A percentile compares a stretch with the other conserved stretches of the same genome.
Evolutionary conservation across 2,329 filamentous ascomycete genomes (phyloP).

Genomic region (Orbilia brochopaga): DNA sequence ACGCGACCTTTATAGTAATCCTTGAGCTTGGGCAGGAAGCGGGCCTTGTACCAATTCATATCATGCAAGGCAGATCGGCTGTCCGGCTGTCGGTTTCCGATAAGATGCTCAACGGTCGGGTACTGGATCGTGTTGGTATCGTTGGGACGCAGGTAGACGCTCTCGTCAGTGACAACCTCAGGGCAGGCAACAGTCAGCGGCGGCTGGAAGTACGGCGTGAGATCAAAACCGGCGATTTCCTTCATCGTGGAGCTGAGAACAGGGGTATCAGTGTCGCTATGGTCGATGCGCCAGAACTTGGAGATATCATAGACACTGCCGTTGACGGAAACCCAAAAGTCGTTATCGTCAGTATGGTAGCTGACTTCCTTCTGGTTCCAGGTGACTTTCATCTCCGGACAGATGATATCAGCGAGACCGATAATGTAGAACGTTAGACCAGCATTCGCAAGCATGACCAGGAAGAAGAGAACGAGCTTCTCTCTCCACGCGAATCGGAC

Average conservation of each 20-base stretch:
- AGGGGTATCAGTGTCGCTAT: slow-evolving; percentile 75
- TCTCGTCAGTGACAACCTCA: slow-evolving; percentile 69
- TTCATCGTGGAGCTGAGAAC: slow-evolving; percentile 70
- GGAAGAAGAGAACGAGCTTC: slow-evolving; percentile 79
- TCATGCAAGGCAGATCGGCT: slow-evolving; percentile 66
- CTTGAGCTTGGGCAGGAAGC: slow-evolving; percentile 78
- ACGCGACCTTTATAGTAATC: slow-evolving; percentile 87
- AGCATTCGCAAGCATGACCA: slow-evolving; percentile 83
- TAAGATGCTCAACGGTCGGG: slow-evolving; percentile 69
- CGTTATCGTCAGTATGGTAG: slow-evolving; percentile 72
- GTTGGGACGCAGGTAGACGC: slow-evolving; percentile 68
- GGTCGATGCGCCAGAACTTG: slow-evolving; percentile 82
- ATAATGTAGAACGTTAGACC: slow-evolving; percentile 91
- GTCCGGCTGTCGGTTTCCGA: slow-evolving; percentile 68
- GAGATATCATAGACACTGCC: slow-evolving; percentile 89
- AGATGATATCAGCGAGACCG: slow-evolving; percentile 80
- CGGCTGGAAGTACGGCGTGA: slow-evolving; percentile 84
- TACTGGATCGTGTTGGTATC: slow-evolving; percentile 64
- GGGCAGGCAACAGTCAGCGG: slow-evolving; percentile 77
- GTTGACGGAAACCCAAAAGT: slow-evolving; percentile 86
- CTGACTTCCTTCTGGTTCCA: slow-evolving; percentile 76
- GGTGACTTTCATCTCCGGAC: slow-evolving; percentile 88
- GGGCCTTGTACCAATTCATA: slow-evolving; percentile 76
- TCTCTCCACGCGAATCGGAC: slow-evolving; percentile 97
- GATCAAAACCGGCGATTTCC: slow-evolving; percentile 75